Evolutionary conservation across 495 filamentous ascomycete species (phyloP).

Genomic region (Talaromyces stipitatus): DNA sequence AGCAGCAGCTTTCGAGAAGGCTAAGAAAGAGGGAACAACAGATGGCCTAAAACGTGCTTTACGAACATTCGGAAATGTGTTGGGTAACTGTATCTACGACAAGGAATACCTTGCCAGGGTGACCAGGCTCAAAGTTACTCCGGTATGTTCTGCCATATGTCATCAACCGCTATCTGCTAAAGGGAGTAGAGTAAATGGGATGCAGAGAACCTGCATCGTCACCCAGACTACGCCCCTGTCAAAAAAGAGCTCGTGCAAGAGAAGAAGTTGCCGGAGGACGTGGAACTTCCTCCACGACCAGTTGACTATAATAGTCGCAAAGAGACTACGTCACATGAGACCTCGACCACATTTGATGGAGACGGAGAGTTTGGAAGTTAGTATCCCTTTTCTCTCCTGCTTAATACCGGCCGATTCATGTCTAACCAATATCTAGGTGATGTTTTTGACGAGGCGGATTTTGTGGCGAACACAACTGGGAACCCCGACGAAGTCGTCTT

Average conservation of each 20-base stretch:
- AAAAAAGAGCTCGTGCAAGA: conserved; percentile 49
- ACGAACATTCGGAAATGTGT: conserved; percentile 88
- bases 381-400: conserved; percentile 6
- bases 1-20: conserved; percentile 90
- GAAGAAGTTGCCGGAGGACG: conserved; percentile 27
- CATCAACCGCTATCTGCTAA: neutral
- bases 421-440: conserved; percentile 34
- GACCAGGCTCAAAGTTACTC: conserved; percentile 66
- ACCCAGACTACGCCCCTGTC: conserved; percentile 59
- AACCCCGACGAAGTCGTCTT: conserved; percentile 56
- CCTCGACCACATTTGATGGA: conserved; percentile 15
- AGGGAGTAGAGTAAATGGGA: conserved; percentile 56
- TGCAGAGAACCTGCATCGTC: conserved; percentile 68
- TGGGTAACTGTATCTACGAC: conserved; percentile 97
- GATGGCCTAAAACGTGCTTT: conserved; percentile 86
- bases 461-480: conserved; percentile 48
- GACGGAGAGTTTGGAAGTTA: conserved; percentile 63
- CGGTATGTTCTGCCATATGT: conserved; percentile 27
- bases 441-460: conserved; percentile 70
- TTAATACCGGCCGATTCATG: conserved; percentile 3
- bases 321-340: neutral
- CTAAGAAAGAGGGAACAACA: conserved; percentile 95
- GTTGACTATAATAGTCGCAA: conserved; percentile 10
- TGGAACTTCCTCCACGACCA: conserved; percentile 31
- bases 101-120: conserved; percentile 85